These are phyloP conservation scores for Stachybotrys chlorohalonatus DNA, from an alignment of 2,329 filamentous ascomycete genomes.

Conservation along the genomic window DNA sequence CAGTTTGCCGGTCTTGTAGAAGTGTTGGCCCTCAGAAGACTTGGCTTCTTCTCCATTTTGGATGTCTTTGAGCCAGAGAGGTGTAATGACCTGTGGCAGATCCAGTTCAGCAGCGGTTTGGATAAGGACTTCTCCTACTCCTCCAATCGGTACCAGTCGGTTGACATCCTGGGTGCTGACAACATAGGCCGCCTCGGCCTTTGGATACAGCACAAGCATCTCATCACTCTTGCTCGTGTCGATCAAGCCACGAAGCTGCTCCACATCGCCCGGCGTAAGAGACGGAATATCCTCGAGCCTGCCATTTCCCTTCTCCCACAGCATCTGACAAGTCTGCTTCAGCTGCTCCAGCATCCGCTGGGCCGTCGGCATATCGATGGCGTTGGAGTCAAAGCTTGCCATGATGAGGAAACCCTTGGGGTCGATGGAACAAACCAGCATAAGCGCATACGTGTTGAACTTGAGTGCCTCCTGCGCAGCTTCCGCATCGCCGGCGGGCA, in stretches of 20 bases:
- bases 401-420: constrained; percentile 47
- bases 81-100: constrained; percentile 14
- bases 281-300: constrained; percentile 23
- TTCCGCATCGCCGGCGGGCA: constrained; percentile 46
- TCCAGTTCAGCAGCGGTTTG: constrained; percentile 16
- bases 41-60: neutral
- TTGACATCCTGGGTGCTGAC: constrained; percentile 25
- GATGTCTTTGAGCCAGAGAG: constrained; percentile 17
- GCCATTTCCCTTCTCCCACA: constrained; percentile 30
- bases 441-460: constrained; percentile 52
- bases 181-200: constrained; percentile 26
- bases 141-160: constrained; percentile 29
- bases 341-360: constrained; percentile 44
- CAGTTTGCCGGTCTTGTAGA: constrained; percentile 31
- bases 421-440: constrained; percentile 55
- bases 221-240: constrained; percentile 5
- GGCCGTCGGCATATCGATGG: constrained; percentile 41
- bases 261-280: constrained; percentile 23
- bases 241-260: constrained; percentile 18
- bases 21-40: constrained; percentile 5
- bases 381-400: constrained; percentile 57
- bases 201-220: constrained; percentile 13
- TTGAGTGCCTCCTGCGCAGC: constrained; percentile 51
- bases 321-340: constrained; percentile 36
- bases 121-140: constrained; percentile 35